Base-by-base conservation (phyloP, 2,329 filamentous ascomycete genomes). In the Triangularia setosa region DNA sequence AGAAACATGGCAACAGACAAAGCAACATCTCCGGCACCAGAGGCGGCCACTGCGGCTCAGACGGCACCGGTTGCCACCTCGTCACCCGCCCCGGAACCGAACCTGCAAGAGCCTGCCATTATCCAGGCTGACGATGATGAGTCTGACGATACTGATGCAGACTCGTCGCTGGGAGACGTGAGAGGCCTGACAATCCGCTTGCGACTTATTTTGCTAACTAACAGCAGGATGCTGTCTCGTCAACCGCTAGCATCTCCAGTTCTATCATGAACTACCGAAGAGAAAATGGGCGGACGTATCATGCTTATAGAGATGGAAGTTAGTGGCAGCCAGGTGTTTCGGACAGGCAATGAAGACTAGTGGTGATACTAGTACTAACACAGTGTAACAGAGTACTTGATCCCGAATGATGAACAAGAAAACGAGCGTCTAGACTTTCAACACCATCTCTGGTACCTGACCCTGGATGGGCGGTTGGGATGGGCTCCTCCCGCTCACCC, bases 381-480 rank as follows among this genome's bases (percentile, higher is more conserved):
- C 24, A 40, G 16, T 55, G 23, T 25, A 27, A 55, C 24, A 58
- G 55, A 58, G 7, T 58, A 58, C 25, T 30, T 28, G 55, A 27
- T 21, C 24, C 67, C 67, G 3, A 68, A 68, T 25, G 63, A 68
- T 24, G 61, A 72, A 79, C 21, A 57, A 64, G 60, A 67, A 24
- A 65, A 57, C 23, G 63, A 65, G 53, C 58, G 63, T 9, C 52
- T 67, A 56, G 64, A 66, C 58, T 33, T 66, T 18, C 64, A 66
- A 21, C 77, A 79, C 67, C 71, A 77, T 33, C 69, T 77, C n/a
- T 74, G 73, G 58, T 70, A 69, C 1, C 64, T 71, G 9, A 61
- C 71, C 4, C 70, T 76, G 0, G 68, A 68, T 1, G 74, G 74
- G 0, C 75, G 75, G n/a, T 69, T 79, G 3, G 74, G 70, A 60